phyloP scores from a whole-genome alignment of 2,329 filamentous ascomycete species.

The Pseudocercospora ulei region DNA sequence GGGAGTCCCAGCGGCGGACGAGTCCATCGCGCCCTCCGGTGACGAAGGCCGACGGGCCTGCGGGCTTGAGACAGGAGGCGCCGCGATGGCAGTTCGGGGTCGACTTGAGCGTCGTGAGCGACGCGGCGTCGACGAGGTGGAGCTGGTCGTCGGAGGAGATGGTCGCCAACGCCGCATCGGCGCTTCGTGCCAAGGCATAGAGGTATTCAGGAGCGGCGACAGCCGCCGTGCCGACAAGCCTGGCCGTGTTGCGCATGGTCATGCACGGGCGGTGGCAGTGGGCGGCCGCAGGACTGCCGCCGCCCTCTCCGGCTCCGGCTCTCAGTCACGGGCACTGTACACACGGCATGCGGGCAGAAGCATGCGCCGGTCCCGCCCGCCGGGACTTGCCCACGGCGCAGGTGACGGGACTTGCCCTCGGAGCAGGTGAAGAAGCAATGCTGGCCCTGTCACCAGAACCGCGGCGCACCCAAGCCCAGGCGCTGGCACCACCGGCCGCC shows the following conservation, averaged over 20 bases:
- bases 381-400: not conserved
- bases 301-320: too few species aligned
- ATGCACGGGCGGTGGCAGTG: constrained; percentile 4
- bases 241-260: constrained; percentile 1
- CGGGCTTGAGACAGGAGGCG: constrained; percentile 50
- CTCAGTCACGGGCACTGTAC: too few species aligned
- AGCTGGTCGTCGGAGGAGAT: constrained; percentile 64
- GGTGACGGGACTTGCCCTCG: too few species aligned
- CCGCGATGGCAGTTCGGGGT: constrained; percentile 51
- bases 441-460: constrained; percentile 1
- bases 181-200: constrained; percentile 45
- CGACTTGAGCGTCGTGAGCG: constrained; percentile 45
- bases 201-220: constrained; percentile 41
- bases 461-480: not conserved
- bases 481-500: not conserved
- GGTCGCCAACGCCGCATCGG: constrained; percentile 43
- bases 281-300: too few species aligned
- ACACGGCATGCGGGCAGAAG: constrained; percentile 4
- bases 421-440: constrained; percentile 1
- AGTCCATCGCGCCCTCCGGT: constrained; percentile 64
- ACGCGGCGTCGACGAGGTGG: constrained; percentile 53
- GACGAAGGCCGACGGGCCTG: constrained; percentile 43
- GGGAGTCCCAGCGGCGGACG: constrained; percentile 37
- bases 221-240: constrained; percentile 6
- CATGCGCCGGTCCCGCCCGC: not conserved